phyloP scores from a whole-genome alignment of 768 basidiomycete genomes.

The Leccinum broughii region DNA sequence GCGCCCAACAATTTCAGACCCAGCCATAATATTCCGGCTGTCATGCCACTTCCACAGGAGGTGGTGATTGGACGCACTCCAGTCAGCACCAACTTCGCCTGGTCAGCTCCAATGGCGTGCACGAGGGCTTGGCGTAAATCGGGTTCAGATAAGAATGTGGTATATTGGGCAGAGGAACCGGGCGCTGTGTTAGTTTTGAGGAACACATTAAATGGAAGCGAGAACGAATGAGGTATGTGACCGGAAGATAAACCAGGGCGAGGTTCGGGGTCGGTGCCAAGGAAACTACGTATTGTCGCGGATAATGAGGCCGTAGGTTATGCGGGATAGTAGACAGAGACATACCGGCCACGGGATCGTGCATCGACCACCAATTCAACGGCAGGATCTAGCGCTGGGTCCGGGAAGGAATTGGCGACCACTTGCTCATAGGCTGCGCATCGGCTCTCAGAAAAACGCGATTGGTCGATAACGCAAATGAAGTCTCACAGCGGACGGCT shows the following conservation, averaged over 20 bases:
- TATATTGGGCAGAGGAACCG: constrained; percentile 46
- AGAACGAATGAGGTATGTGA: constrained; percentile 86
- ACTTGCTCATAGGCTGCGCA: constrained; percentile 77
- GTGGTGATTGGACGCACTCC: constrained; percentile 66
- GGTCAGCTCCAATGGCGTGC: constrained; percentile 59
- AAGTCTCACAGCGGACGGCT: constrained; percentile 44
- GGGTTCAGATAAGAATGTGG: constrained; percentile 55
- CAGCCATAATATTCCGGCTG: constrained; percentile 92
- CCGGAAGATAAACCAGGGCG: constrained; percentile 85
- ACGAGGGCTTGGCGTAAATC: constrained; percentile 63
- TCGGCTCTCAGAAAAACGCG: constrained; percentile 15
- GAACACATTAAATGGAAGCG: constrained; percentile 81
- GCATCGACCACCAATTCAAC: constrained; percentile 86
- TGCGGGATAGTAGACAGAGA: constrained; percentile 4
- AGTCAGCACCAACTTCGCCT: constrained; percentile 54
- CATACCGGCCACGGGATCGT: constrained; percentile 76
- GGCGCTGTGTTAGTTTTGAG: constrained; percentile 44
- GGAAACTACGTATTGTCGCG: constrained; percentile 52
- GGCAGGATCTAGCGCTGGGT: constrained; percentile 42
- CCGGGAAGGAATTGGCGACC: constrained; percentile 61
- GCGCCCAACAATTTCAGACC: constrained; percentile 76
- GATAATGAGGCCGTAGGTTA: constrained; percentile 5
- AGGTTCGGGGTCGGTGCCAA: constrained; percentile 85
- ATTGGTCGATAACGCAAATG: constrained; percentile 36
- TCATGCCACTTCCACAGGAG: constrained; percentile 97